These are phyloP conservation scores for Dipodascopsis uninucleata DNA, from an alignment of 805 yeast species.

Conservation along the genomic window DNA sequence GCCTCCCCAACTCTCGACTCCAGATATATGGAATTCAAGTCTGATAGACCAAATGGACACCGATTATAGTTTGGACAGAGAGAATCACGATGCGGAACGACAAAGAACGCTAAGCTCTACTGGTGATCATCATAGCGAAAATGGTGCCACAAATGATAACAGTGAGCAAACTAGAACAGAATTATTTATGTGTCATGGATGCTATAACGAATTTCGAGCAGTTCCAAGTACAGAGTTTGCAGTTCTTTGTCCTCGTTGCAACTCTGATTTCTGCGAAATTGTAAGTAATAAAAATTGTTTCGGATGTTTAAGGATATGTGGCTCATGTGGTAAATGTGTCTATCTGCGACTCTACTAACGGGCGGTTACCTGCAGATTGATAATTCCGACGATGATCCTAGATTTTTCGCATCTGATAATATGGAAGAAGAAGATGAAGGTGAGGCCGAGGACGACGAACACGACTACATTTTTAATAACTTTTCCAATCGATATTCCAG, in stretches of 20 bases:
- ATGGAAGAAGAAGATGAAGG: constrained; percentile 20
- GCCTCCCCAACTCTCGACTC: no score
- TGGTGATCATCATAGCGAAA: no score
- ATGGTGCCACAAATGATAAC: no score
- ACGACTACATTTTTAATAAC: constrained; percentile 32
- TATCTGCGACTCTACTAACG: no score
- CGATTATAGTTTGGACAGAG: no score
- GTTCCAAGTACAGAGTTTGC: constrained; percentile 14
- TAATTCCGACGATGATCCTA: constrained; percentile 1
- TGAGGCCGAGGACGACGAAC: constrained; percentile 46
- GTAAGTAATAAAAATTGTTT: constrained; percentile 3
- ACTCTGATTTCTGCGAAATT: constrained; percentile 26
- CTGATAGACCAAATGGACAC: no score
- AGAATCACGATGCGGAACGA: no score
- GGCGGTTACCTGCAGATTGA: background rate
- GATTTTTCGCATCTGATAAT: constrained; percentile 1
- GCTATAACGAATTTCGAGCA: constrained; percentile 17
- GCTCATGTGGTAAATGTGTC: background rate
- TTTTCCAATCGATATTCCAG: constrained; percentile 14
- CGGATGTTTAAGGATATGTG: background rate
- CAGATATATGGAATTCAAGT: no score
- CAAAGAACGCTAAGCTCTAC: no score
- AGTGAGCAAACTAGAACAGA: no score
- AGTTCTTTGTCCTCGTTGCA: constrained; percentile 22
- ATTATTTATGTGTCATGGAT: constrained; percentile 21